Conservation (phyloP, 345 rosid species). For the Hibiscus tridactylites region DNA sequence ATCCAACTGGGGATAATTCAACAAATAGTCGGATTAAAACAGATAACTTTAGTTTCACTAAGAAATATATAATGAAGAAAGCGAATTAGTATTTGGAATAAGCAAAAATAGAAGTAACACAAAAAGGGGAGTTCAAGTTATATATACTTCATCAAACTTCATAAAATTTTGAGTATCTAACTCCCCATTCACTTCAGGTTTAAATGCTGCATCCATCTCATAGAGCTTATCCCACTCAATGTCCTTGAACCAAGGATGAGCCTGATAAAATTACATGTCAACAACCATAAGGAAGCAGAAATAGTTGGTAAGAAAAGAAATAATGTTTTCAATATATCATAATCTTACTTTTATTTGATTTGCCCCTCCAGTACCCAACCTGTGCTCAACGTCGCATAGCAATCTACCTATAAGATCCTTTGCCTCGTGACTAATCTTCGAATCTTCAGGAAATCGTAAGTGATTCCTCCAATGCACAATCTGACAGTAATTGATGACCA, state of each 20-base stretch:
- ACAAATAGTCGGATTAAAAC: constrained; percentile 8
- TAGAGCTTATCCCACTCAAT: constrained; percentile 79
- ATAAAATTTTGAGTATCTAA: constrained; percentile 91
- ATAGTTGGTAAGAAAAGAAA: constrained; percentile 8
- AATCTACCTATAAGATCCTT: constrained; percentile 80
- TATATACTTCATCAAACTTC: constrained; percentile 95
- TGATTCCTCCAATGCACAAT: constrained; percentile 92
- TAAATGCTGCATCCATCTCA: constrained; percentile 90
- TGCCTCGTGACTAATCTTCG: constrained; percentile 56
- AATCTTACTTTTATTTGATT: constrained; percentile 72
- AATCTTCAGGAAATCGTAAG: constrained; percentile 78
- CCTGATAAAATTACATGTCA: constrained; percentile 35
- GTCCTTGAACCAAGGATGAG: constrained; percentile 85
- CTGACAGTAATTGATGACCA: constrained; percentile 30
- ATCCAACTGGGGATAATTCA: constrained; percentile 40
- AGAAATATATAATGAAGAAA: background rate
- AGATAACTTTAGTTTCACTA: background rate
- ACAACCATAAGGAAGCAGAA: constrained; percentile 10
- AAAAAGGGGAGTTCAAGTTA: constrained; percentile 12
- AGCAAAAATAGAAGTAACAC: background rate
- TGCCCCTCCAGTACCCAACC: constrained; percentile 82
- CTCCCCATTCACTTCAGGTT: constrained; percentile 89
- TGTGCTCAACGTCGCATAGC: constrained; percentile 82
- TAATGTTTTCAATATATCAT: constrained; percentile 9
- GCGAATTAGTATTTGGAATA: background rate